phyloP scores from a whole-genome alignment of 805 yeast species.

The Cyberlindnera sargentensis region DNA sequence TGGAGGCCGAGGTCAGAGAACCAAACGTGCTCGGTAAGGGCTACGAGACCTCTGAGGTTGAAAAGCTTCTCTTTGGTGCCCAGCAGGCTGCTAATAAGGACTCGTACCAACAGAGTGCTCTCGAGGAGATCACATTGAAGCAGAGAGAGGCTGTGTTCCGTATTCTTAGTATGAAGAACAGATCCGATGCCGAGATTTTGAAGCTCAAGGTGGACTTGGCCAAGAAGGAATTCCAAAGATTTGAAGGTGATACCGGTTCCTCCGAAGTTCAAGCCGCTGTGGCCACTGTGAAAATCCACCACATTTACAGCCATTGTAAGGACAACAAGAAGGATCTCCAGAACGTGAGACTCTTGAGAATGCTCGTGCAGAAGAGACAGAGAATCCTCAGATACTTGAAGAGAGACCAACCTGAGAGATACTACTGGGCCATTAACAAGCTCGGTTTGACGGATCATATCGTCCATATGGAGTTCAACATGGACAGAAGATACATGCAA shows the following conservation, averaged over 20 bases:
- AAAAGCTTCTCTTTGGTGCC: constrained; percentile 71
- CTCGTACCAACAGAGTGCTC: constrained; percentile 16
- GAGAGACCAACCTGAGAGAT: constrained; percentile 69
- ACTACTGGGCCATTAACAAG: constrained; percentile 80
- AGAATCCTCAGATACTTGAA: constrained; percentile 75
- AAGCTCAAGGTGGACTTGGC: constrained; percentile 60
- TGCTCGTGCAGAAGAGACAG: constrained; percentile 87
- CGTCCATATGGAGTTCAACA: constrained; percentile 71
- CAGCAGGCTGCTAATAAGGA: constrained; percentile 42
- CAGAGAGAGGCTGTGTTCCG: constrained; percentile 67
- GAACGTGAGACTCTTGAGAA: constrained; percentile 65
- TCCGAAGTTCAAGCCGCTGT: constrained; percentile 96
- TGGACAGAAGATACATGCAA: constrained; percentile 73
- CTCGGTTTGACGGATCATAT: constrained; percentile 81
- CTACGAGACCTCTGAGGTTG: constrained; percentile 56
- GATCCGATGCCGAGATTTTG: constrained; percentile 49
- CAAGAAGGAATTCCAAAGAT: constrained; percentile 69
- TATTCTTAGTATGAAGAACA: constrained; percentile 67
- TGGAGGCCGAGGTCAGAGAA: constrained; percentile 59
- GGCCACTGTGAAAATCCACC: constrained; percentile 72
- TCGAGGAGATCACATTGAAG: constrained; percentile 37
- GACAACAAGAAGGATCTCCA: constrained; percentile 66
- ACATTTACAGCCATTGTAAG: constrained; percentile 65
- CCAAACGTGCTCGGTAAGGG: constrained; percentile 57
- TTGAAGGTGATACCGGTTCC: constrained; percentile 89